phyloP scores from a whole-genome alignment of 306 rosid species.

The Cucurbita maxima region DNA sequence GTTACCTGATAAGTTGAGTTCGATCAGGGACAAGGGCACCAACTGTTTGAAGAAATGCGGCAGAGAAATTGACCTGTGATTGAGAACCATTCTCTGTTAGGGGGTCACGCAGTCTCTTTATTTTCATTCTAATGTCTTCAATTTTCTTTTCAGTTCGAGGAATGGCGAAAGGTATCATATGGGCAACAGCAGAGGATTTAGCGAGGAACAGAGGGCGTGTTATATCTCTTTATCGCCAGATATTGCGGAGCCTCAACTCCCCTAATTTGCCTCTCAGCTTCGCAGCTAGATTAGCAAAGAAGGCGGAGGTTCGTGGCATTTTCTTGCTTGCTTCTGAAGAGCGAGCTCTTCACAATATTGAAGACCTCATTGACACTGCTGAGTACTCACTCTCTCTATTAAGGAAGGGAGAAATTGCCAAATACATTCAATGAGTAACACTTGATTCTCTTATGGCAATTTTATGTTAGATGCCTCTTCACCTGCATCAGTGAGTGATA shows the following conservation, averaged over 20 bases:
- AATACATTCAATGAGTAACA: slow-evolving; percentile 27
- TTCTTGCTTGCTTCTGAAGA: slow-evolving; percentile 75
- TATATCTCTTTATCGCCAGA: slow-evolving; percentile 54
- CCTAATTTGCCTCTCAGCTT: slow-evolving; percentile 44
- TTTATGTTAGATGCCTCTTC: background rate
- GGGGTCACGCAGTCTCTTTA: background rate
- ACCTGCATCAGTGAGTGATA: background rate
- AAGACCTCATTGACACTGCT: slow-evolving; percentile 63
- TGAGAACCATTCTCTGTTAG: background rate
- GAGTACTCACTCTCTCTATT: slow-evolving; percentile 66
- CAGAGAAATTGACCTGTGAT: background rate
- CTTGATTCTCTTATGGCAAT: background rate
- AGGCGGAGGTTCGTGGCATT: slow-evolving; percentile 44
- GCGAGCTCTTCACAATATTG: slow-evolving; percentile 56
- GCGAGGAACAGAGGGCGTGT: slow-evolving; percentile 41
- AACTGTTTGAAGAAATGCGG: background rate
- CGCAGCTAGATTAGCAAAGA: slow-evolving; percentile 58
- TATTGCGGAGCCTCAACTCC: slow-evolving; percentile 60
- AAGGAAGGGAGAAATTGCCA: slow-evolving; percentile 42
- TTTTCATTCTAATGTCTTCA: background rate
- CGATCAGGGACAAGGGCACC: background rate
- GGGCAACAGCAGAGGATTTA: slow-evolving; percentile 85
- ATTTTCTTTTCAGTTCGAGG: background rate
- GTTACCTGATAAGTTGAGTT: background rate
- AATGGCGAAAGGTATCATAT: slow-evolving; percentile 53